These are phyloP conservation scores for Penicillium tannophilum DNA, from an alignment of 495 filamentous ascomycete species.

Conservation along the genomic window DNA sequence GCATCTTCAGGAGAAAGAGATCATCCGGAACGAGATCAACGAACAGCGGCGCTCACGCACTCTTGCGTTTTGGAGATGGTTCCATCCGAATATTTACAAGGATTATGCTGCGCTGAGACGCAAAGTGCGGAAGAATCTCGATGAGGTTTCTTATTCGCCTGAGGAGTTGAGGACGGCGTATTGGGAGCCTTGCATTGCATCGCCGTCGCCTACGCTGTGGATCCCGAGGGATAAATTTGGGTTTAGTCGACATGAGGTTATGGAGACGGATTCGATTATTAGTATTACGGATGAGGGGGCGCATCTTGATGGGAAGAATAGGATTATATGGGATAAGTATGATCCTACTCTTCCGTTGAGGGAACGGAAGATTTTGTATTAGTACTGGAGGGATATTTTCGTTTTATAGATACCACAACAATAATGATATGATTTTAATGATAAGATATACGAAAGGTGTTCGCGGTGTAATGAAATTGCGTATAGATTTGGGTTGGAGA, in stretches of 20 bases:
- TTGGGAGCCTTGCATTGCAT: constrained; percentile 66
- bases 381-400: background rate
- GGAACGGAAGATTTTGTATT: constrained; percentile 44
- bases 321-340: constrained; percentile 59
- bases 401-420: constrained; percentile 1
- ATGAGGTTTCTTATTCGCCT: constrained; percentile 52
- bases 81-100: constrained; percentile 75
- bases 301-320: constrained; percentile 63
- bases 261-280: constrained; percentile 55
- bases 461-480: background rate
- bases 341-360: constrained; percentile 44
- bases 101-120: constrained; percentile 69
- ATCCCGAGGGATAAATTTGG: constrained; percentile 68
- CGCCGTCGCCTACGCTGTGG: constrained; percentile 64
- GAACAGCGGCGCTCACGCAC: constrained; percentile 27
- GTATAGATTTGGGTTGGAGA: too few relatives aligned
- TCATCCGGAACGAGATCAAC: constrained; percentile 30
- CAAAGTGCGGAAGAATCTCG: constrained; percentile 64
- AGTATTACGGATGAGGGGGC: constrained; percentile 66
- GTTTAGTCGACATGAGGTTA: constrained; percentile 63
- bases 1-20: constrained; percentile 37
- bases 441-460: background rate
- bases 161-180: constrained; percentile 62
- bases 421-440: background rate
- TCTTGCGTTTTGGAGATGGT: constrained; percentile 61